Percentiles rank a stretch among this genome's conserved stretches.
Evolutionary conservation across 2,329 filamentous ascomycete genomes (phyloP).

Genomic region (Zymoseptoria crescenta): DNA sequence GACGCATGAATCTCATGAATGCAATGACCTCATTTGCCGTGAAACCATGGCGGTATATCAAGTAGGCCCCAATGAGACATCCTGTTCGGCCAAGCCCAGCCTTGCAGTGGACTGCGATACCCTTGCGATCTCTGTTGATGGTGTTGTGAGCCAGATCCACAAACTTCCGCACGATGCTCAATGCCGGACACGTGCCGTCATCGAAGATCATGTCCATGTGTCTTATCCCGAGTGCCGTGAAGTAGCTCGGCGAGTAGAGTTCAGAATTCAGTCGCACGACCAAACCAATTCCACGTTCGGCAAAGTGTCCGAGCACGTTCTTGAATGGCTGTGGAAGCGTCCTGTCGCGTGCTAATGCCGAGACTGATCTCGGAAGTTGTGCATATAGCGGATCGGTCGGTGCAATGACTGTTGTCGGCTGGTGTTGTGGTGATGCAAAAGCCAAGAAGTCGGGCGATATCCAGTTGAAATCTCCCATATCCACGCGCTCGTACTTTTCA

Average conservation of each 20-base stretch:
- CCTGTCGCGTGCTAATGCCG: conserved; percentile 58
- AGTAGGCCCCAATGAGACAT: conserved; percentile 91
- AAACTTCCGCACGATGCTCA: conserved; percentile 86
- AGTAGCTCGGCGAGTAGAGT: conserved; percentile 94
- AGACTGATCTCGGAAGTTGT: conserved; percentile 66
- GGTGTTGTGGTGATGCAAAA: conserved; percentile 88
- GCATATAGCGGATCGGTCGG: conserved; percentile 66
- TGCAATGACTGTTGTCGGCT: conserved; percentile 64
- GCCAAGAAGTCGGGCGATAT: conserved; percentile 90
- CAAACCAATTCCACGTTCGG: conserved; percentile 77
- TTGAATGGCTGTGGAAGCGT: conserved; percentile 82
- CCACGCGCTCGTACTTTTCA: conserved; percentile 88
- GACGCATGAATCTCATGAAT: conserved; percentile 98
- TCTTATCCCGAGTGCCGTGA: conserved; percentile 87
- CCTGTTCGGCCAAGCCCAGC: conserved; percentile 91
- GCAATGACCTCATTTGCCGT: conserved; percentile 78
- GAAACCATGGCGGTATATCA: conserved; percentile 95
- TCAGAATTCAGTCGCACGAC: conserved; percentile 94
- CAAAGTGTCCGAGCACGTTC: conserved; percentile 87
- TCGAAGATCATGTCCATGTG: conserved; percentile 99
- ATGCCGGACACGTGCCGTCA: conserved; percentile 87
- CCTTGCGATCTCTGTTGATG: conserved; percentile 83
- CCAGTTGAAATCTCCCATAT: conserved; percentile 99
- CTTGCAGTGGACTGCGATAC: conserved; percentile 97
- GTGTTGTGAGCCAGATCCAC: conserved; percentile 91